Evolutionary conservation across 78 protist species (phyloP), one percentile per base, ranked within the genome.

Genomic region (Dictyostelium capitatum): DNA sequence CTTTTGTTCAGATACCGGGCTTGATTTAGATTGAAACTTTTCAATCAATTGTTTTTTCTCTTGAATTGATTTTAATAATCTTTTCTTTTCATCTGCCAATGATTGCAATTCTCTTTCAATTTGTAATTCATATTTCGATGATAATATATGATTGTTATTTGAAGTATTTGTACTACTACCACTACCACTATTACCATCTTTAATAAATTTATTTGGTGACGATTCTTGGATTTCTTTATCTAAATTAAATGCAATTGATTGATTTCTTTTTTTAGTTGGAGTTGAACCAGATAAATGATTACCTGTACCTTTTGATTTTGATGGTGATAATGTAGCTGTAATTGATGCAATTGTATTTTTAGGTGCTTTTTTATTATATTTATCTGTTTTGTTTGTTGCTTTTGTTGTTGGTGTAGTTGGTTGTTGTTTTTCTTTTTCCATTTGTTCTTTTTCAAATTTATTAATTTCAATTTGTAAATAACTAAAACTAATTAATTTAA

Each of bases 351-450:
- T 32, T 67, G 75, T 12, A 32, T 67, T 67, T n/a, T 67, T 67
- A 30, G 75, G 75, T 67, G 75, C 75, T 28, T 30, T 32, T 67
- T 67, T 67, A 67, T 67, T 67, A 32, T 67, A 67, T 67, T 67
- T 67, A 32, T 25, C 17, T 28, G 28, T 32, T 23, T 25, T 62
- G 6, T 67, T 72, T 9, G 0, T 59, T n/a, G 7, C 25, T 59
- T 0, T 59, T 59, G 15, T 10, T 11, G 11, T 0, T 17, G 17
- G 20, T 17, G 46, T 6, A 43, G 41, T 0, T 30, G 12, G 6
- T 69, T 69, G 53, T 69, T 67, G 50, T 30, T 67, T 25, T 69
- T 70, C 50, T 70, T 41, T 17, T 70, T 70, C 15, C 48, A 1
- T 8, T n/a, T 43, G 30, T 70, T 43, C 50, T 69, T 37, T 28